phyloP scores from a whole-genome alignment of 2,329 filamentous ascomycete genomes.

The Penicillium sp. region DNA sequence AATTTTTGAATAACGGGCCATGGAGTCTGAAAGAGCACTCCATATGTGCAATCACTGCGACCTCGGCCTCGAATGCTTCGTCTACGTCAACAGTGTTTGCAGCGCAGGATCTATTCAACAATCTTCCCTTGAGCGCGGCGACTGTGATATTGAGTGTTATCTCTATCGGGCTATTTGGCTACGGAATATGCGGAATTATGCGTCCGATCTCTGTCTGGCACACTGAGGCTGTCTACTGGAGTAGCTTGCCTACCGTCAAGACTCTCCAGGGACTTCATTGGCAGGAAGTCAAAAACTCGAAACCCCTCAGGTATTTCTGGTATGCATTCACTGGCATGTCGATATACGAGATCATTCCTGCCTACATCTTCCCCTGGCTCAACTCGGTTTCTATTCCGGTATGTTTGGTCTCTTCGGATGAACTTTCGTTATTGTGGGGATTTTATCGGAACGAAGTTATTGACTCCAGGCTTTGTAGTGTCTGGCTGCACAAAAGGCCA shows the following conservation, averaged over 20 bases:
- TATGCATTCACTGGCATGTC: conserved; percentile 44
- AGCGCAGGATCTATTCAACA: conserved; percentile 47
- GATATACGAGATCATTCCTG: conserved; percentile 47
- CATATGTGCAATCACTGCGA: conserved; percentile 48
- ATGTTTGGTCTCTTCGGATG: neutral
- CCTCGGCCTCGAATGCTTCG: conserved; percentile 45
- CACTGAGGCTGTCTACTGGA: conserved; percentile 51
- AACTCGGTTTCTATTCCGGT: conserved; percentile 47
- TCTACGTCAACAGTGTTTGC: conserved; percentile 39
- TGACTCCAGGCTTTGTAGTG: conserved; percentile 25
- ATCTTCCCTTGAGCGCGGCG: conserved; percentile 38
- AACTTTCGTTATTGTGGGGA: no score
- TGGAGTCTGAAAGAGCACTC: conserved; percentile 52
- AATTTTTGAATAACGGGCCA: conserved; percentile 45
- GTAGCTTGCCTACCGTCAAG: conserved; percentile 46
- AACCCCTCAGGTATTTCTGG: conserved; percentile 48
- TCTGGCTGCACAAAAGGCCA: conserved; percentile 46
- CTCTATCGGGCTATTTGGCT: conserved; percentile 50
- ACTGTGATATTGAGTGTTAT: conserved; percentile 46
- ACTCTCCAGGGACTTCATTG: conserved; percentile 49
- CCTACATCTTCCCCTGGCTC: conserved; percentile 50
- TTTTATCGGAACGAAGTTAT: no score
- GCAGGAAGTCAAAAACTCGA: conserved; percentile 44
- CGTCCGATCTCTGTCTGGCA: conserved; percentile 50
- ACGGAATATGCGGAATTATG: conserved; percentile 47